These are phyloP conservation scores for Perkinsus olseni DNA, from an alignment of 169 alveolate species.

Conservation along the genomic window DNA sequence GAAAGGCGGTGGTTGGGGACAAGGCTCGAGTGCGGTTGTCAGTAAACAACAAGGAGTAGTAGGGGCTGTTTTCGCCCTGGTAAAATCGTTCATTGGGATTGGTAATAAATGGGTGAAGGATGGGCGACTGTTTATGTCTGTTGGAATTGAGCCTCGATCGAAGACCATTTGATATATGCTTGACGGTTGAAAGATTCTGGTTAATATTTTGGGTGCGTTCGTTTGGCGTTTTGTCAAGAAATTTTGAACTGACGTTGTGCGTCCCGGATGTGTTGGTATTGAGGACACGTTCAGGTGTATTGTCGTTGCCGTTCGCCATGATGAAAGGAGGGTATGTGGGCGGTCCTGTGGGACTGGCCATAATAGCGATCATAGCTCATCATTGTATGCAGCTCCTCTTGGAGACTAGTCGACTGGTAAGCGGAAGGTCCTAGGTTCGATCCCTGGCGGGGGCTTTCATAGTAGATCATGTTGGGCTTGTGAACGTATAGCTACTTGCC, in stretches of 20 bases:
- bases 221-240: background rate
- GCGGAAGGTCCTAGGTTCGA: too few relatives aligned
- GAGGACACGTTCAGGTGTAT: background rate
- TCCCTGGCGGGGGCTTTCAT: too few relatives aligned
- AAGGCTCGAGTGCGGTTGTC: background rate
- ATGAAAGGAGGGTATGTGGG: constrained; percentile 7
- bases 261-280: too few relatives aligned
- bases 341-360: constrained; percentile 6
- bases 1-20: background rate
- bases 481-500: too few relatives aligned
- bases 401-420: background rate
- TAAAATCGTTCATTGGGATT: background rate
- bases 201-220: background rate
- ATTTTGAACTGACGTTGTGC: too few relatives aligned
- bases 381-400: background rate
- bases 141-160: background rate
- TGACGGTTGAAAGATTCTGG: background rate
- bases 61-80: background rate
- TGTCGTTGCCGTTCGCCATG: constrained; percentile 12
- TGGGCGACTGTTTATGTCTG: background rate
- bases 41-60: background rate
- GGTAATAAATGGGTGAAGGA: background rate
- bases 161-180: background rate
- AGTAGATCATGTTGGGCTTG: too few relatives aligned
- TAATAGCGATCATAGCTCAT: background rate